phyloP scores from a whole-genome alignment of 2,329 filamentous ascomycete species.

The Nannizzia gypsea region DNA sequence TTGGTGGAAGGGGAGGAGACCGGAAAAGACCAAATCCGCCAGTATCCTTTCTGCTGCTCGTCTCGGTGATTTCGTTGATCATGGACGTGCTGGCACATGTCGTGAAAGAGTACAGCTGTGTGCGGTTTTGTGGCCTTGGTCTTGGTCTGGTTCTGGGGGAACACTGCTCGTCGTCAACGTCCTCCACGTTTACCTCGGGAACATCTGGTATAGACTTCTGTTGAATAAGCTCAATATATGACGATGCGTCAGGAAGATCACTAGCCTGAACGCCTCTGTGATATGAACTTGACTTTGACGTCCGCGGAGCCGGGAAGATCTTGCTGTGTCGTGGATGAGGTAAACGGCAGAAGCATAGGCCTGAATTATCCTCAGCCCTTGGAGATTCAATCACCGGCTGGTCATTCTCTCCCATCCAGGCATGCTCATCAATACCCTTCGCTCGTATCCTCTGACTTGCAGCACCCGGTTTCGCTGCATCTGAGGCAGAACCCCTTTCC shows the following conservation, averaged over 20 bases:
- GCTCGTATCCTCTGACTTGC: neutral
- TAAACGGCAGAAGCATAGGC: constrained; percentile 10
- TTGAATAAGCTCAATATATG: neutral
- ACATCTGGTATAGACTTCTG: neutral
- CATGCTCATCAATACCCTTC: neutral
- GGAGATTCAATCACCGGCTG: neutral
- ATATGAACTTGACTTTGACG: neutral
- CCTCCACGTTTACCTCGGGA: neutral
- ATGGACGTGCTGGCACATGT: constrained; percentile 3
- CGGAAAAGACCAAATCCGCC: constrained; percentile 8
- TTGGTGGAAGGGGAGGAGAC: neutral
- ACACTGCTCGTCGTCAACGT: neutral
- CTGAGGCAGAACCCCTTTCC: neutral
- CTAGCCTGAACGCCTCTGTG: neutral
- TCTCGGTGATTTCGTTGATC: neutral
- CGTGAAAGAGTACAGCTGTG: constrained; percentile 10
- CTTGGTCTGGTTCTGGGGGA: neutral
- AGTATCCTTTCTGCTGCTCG: neutral
- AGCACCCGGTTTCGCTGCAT: no score
- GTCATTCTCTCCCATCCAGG: neutral
- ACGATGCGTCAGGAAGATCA: neutral
- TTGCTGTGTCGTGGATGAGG: constrained; percentile 11
- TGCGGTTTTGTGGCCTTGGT: neutral
- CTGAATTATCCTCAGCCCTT: neutral
- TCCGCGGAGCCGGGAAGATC: neutral